Percentiles rank a stretch among this genome's conserved stretches.
These are phyloP conservation scores for Ceratocystis cacaofunesta DNA, from an alignment of 2,329 filamentous ascomycete genomes.

Conservation along the genomic window DNA sequence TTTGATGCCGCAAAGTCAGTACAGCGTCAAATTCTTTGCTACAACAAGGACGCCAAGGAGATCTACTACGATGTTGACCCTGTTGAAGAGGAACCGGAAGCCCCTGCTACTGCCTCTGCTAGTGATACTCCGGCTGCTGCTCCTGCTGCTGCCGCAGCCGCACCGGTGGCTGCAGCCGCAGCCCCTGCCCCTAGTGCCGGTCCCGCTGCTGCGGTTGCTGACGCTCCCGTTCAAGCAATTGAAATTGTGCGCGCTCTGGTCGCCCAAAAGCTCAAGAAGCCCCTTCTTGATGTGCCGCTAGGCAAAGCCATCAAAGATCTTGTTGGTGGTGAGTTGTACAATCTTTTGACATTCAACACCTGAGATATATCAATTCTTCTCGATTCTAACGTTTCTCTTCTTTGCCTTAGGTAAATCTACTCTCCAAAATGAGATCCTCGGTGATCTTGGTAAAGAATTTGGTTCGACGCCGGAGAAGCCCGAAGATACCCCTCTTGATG, in stretches of 20 bases:
- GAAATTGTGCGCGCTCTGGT: constrained; percentile 82
- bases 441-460: constrained; percentile 95
- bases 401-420: constrained; percentile 71
- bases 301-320: constrained; percentile 97
- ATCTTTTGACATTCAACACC: not conserved
- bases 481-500: constrained; percentile 91
- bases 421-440: constrained; percentile 94
- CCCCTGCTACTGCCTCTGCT: constrained; percentile 35
- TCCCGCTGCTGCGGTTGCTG: constrained; percentile 72
- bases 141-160: constrained; percentile 37
- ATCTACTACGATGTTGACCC: constrained; percentile 99
- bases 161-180: constrained; percentile 40
- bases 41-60: constrained; percentile 98
- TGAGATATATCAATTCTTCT: not conserved
- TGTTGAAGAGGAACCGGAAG: constrained; percentile 72
- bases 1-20: constrained; percentile 95
- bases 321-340: constrained; percentile 62
- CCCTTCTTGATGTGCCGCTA: constrained; percentile 71
- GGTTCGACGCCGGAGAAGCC: constrained; percentile 96
- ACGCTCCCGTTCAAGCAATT: constrained; percentile 73
- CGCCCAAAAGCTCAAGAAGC: constrained; percentile 96
- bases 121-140: constrained; percentile 38
- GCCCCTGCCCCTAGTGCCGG: constrained; percentile 58
- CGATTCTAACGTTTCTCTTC: not conserved
- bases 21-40: constrained; percentile 94